phyloP scores from a whole-genome alignment of 805 yeast species.

The Ogataea minuta region DNA sequence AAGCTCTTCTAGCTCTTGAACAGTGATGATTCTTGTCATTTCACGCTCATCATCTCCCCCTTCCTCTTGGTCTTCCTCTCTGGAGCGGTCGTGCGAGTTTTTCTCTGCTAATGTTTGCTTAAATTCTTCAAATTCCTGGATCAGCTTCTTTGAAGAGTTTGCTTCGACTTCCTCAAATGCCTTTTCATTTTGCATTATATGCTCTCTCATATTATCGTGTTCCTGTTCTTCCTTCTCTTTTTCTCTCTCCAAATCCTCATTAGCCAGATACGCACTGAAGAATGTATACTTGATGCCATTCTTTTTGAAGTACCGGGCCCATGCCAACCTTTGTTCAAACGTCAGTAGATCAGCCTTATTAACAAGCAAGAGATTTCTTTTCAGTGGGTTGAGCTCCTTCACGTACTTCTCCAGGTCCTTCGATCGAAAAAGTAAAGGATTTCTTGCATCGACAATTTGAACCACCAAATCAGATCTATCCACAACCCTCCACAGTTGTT shows the following conservation, averaged over 20 bases:
- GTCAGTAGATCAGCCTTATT: constrained; percentile 92
- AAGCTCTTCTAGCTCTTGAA: constrained; percentile 80
- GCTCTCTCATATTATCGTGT: too few relatives aligned
- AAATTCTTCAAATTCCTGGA: constrained; percentile 10
- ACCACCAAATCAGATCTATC: constrained; percentile 93
- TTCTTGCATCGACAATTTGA: constrained; percentile 96
- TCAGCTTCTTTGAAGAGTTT: too few relatives aligned
- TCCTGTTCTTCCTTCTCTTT: constrained; percentile 33
- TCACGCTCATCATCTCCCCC: constrained; percentile 39
- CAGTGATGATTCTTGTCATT: constrained; percentile 67
- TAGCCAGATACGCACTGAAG: constrained; percentile 88
- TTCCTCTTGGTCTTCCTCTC: constrained; percentile 16
- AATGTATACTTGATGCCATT: constrained; percentile 80
- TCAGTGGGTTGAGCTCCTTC: constrained; percentile 67
- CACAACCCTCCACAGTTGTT: constrained; percentile 96
- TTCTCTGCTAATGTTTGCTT: constrained; percentile 25
- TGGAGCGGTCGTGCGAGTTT: constrained; percentile 9
- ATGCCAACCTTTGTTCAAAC: constrained; percentile 67
- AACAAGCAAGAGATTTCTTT: constrained; percentile 77
- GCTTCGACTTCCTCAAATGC: too few relatives aligned
- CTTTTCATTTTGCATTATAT: too few relatives aligned
- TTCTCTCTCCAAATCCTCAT: constrained; percentile 67
- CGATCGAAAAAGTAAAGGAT: constrained; percentile 87
- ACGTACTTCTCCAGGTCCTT: constrained; percentile 82
- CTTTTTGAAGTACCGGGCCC: constrained; percentile 82